phyloP scores from a whole-genome alignment of 2,329 filamentous ascomycete genomes.

The Ascochyta lentis region DNA sequence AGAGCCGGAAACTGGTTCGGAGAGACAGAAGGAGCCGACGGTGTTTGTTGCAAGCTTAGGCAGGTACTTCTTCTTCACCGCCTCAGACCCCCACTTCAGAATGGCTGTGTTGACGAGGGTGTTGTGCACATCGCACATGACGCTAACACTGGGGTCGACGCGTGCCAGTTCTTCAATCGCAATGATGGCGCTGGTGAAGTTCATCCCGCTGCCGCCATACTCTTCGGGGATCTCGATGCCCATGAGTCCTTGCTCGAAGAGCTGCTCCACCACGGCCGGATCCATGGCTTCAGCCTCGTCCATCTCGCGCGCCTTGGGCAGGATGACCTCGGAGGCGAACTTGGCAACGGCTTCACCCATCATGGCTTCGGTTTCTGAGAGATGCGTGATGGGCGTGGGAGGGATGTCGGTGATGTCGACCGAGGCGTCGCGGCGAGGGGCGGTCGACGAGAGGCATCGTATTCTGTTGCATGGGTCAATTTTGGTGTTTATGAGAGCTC shows the following conservation, averaged over 20 bases:
- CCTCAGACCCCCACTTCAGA: constrained; percentile 79
- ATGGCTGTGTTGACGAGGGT: constrained; percentile 95
- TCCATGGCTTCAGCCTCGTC: constrained; percentile 97
- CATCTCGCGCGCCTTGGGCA: constrained; percentile 94
- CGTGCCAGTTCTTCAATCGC: constrained; percentile 96
- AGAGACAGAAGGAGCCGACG: constrained; percentile 89
- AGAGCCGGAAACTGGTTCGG: constrained; percentile 89
- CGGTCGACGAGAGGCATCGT: constrained; percentile 55
- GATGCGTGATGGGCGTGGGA: constrained; percentile 90
- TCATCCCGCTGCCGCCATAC: constrained; percentile 96
- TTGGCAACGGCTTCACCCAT: constrained; percentile 91
- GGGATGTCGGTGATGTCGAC: constrained; percentile 72
- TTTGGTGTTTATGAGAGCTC: neutral
- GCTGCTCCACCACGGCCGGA: constrained; percentile 81
- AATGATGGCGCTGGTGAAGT: constrained; percentile 95
- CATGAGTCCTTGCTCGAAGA: constrained; percentile 98
- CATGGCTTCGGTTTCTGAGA: constrained; percentile 86
- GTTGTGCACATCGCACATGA: constrained; percentile 97
- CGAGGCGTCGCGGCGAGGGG: constrained; percentile 45
- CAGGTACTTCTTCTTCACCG: constrained; percentile 83
- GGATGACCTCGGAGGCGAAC: constrained; percentile 86
- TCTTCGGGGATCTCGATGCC: constrained; percentile 97
- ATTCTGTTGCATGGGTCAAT: constrained; percentile 23
- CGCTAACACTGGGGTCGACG: constrained; percentile 92
- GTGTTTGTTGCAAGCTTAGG: constrained; percentile 90